These are phyloP conservation scores for Diaporthe longicolla DNA, from an alignment of 2,329 filamentous ascomycete species.

Conservation along the genomic window DNA sequence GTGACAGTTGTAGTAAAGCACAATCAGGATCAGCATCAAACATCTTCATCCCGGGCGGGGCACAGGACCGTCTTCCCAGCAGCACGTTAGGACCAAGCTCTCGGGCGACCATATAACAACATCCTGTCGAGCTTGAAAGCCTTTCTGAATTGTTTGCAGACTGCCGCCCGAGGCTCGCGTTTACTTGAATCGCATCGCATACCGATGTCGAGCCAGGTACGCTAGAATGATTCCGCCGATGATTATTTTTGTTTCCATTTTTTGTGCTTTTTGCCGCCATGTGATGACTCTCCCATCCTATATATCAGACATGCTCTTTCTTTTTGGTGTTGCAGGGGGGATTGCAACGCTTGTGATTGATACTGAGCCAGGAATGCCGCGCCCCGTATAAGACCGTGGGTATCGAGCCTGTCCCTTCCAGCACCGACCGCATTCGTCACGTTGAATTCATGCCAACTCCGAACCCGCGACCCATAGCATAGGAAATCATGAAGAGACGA, in stretches of 20 bases:
- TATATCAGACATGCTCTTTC: slow-evolving; percentile 39
- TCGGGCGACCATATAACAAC: background rate
- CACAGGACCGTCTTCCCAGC: too few species aligned
- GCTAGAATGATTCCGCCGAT: background rate
- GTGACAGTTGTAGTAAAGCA: background rate
- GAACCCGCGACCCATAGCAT: slow-evolving; percentile 23
- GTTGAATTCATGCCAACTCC: slow-evolving; percentile 32
- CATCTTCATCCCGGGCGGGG: background rate
- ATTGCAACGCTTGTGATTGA: slow-evolving; percentile 30
- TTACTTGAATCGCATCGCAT: background rate
- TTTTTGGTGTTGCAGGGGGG: slow-evolving; percentile 18
- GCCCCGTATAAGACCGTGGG: slow-evolving; percentile 28
- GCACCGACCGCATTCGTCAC: slow-evolving; percentile 30
- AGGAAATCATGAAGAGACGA: slow-evolving; percentile 7
- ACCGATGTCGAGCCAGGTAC: background rate
- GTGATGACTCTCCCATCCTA: slow-evolving; percentile 31
- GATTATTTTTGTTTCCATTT: slow-evolving; percentile 37
- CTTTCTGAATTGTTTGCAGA: background rate
- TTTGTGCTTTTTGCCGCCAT: slow-evolving; percentile 34
- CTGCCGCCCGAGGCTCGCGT: background rate
- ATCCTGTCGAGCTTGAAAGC: background rate
- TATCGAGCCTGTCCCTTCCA: slow-evolving; percentile 36
- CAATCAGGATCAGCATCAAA: background rate
- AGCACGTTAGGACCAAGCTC: background rate
- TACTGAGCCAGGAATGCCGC: slow-evolving; percentile 38